Evolutionary conservation across 352 stramenopile genomes (phyloP), one percentile per base, ranked within the genome.

Genomic region (Globisporangium barbulae): DNA sequence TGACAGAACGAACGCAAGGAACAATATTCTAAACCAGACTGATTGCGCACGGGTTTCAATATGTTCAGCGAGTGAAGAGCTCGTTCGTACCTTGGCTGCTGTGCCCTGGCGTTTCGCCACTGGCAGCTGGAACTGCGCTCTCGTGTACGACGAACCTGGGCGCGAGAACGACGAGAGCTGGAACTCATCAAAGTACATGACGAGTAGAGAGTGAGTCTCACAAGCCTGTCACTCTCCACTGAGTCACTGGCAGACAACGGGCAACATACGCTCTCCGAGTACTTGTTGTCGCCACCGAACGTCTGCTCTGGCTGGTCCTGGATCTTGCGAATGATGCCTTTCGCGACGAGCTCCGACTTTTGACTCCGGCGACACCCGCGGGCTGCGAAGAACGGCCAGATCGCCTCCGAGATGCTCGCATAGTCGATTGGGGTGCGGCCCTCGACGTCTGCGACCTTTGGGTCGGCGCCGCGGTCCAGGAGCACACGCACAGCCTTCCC

Each of bases 81-180:
- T 41, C 35, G 8, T 0, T 41, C 49, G 5, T 52, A 91, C 79
- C 71, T 88, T 91, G 25, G 68, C 65, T 21, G 78, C 65, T 21
- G 78, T 71, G 22, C 70, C 74, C 53, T 75, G 70, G 37, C 79
- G 76, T 33, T 75, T 83, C 33, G 57, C 70, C 0, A 78, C 69
- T 1, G 79, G 76, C 0, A 78, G 79, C 30, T 89, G 74, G 60
- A 87, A 76, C 49, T 91, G 81, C 9, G 80, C 82, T 47, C 81
- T 65, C 25, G 71, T 78, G 65, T 93, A 93, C 19, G 85, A 82
- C 1, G 85, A 93, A 15, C 82, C 85, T 12, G 85, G 85, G 9
- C 85, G 77, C 4, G 85, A 93, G 50, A 91, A 90, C 12, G 78
- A 80, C 10, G 82, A 88, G 60, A 93, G 83, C 84, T 93, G 62